These are phyloP conservation scores for Nitzschia palea DNA, from an alignment of 108 stramenopile species.

Conservation along the genomic window DNA sequence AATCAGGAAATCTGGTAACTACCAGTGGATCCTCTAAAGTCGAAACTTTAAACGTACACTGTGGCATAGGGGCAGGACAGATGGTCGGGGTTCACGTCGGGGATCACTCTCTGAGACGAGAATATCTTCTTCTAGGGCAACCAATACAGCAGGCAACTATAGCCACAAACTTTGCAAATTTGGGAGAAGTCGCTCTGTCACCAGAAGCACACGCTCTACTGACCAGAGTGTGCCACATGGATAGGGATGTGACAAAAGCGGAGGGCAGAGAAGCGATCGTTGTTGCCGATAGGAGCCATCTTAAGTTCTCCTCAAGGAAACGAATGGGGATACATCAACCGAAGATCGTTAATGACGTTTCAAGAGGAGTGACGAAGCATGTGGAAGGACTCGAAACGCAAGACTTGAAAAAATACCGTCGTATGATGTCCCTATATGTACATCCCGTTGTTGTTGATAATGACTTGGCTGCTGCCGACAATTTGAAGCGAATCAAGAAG, in stretches of 20 bases:
- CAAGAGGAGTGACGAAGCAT: conserved; percentile 18
- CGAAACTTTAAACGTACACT: conserved; percentile 36
- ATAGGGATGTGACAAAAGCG: neutral
- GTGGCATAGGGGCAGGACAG: conserved; percentile 43
- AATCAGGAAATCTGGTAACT: neutral
- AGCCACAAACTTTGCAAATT: conserved; percentile 37
- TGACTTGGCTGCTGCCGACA: conserved; percentile 49
- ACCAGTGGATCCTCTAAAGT: neutral
- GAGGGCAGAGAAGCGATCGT: neutral
- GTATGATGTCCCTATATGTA: conserved; percentile 67
- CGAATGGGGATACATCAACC: conserved; percentile 2
- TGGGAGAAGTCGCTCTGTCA: conserved; percentile 45
- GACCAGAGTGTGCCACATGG: conserved; percentile 4
- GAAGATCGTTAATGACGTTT: conserved; percentile 17
- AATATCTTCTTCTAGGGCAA: conserved; percentile 58
- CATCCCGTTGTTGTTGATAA: conserved; percentile 74
- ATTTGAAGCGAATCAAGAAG: conserved; percentile 21
- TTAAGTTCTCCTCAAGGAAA: conserved; percentile 2
- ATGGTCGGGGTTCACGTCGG: conserved; percentile 59
- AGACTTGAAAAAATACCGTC: conserved; percentile 41
- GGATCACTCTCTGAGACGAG: conserved; percentile 42
- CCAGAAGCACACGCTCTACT: conserved; percentile 13
- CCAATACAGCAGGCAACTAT: conserved; percentile 66
- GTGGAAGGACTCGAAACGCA: conserved; percentile 38
- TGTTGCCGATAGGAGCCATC: neutral